A percentile compares a stretch with the other conserved stretches of the same genome.
phyloP scores from a whole-genome alignment of 352 stramenopile genomes.

The Pythium phragmitis region DNA sequence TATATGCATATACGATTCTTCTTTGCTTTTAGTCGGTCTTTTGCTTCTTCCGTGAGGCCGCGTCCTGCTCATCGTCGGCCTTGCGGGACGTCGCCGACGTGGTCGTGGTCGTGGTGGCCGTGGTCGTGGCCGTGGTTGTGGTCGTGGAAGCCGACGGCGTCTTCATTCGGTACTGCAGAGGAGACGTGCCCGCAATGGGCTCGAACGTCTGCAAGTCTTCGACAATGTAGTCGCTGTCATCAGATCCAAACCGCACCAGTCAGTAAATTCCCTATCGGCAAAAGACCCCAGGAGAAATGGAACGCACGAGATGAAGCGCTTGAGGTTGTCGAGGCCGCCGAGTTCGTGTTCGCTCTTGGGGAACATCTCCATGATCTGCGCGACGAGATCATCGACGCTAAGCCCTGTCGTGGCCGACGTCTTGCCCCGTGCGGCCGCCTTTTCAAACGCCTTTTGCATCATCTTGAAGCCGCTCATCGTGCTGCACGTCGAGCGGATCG shows the following conservation, averaged over 20 bases:
- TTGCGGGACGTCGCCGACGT: neutral
- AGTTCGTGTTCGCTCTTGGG: slow-evolving; percentile 75
- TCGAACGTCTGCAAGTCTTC: slow-evolving; percentile 41
- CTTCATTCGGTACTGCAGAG: slow-evolving; percentile 33
- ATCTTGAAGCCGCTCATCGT: slow-evolving; percentile 85
- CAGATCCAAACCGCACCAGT: neutral
- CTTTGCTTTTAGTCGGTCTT: slow-evolving; percentile 16
- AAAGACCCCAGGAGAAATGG: neutral
- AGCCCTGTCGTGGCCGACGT: slow-evolving; percentile 32
- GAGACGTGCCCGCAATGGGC: slow-evolving; percentile 19
- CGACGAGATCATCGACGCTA: slow-evolving; percentile 57
- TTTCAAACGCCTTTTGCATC: slow-evolving; percentile 81
- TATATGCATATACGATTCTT: neutral
- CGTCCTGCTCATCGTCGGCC: slow-evolving; percentile 1
- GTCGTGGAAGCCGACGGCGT: neutral
- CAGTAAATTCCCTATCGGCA: neutral
- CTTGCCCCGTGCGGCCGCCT: slow-evolving; percentile 42
- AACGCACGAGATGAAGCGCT: slow-evolving; percentile 62
- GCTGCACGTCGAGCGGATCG: slow-evolving; percentile 68
- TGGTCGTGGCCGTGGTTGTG: neutral
- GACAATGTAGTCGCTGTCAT: slow-evolving; percentile 31
- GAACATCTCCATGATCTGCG: slow-evolving; percentile 77
- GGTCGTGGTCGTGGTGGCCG: neutral
- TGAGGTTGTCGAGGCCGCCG: slow-evolving; percentile 66
- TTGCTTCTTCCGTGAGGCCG: slow-evolving; percentile 28